phyloP scores from a whole-genome alignment of 1,284 basidiomycete genomes.

The Tilletia indica region DNA sequence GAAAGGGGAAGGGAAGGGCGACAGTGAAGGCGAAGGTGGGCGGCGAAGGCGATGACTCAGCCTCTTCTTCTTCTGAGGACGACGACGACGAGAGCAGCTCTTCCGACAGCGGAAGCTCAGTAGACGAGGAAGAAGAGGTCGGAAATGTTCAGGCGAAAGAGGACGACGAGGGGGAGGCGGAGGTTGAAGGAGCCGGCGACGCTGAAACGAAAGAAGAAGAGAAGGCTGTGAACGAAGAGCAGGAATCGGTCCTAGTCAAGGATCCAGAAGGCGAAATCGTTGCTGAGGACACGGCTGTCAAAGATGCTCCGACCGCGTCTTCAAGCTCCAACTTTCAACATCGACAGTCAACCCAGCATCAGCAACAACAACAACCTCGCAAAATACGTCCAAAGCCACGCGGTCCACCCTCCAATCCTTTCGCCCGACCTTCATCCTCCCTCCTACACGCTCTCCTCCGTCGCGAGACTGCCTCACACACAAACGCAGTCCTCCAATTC shows the following conservation, averaged over 20 bases:
- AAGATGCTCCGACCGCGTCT: too few relatives aligned
- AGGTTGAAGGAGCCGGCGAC: not conserved
- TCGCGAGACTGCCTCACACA: conserved; percentile 82
- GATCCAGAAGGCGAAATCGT: not conserved
- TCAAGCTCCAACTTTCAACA: too few relatives aligned
- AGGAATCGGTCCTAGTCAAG: not conserved
- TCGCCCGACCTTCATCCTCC: conserved; percentile 39
- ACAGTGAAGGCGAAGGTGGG: not conserved
- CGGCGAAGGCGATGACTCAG: not conserved
- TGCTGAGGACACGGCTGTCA: too few relatives aligned
- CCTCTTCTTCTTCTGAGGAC: not conserved
- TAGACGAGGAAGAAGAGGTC: not conserved
- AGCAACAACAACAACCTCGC: not conserved
- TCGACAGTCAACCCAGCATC: not conserved
- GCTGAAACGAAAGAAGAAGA: not conserved
- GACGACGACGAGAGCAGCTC: conserved; percentile 4
- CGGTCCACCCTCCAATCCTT: conserved; percentile 45
- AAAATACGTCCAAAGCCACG: conserved; percentile 34
- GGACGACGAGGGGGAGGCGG: not conserved
- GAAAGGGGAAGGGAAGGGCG: not conserved
- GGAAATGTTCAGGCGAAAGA: not conserved
- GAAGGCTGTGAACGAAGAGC: not conserved
- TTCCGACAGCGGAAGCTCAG: not conserved
- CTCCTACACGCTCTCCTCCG: conserved; percentile 66
- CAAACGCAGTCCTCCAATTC: conserved; percentile 88